Evolutionary conservation across 2,329 filamentous ascomycete genomes (phyloP).

Genomic region (Thielaviopsis cerberus): DNA sequence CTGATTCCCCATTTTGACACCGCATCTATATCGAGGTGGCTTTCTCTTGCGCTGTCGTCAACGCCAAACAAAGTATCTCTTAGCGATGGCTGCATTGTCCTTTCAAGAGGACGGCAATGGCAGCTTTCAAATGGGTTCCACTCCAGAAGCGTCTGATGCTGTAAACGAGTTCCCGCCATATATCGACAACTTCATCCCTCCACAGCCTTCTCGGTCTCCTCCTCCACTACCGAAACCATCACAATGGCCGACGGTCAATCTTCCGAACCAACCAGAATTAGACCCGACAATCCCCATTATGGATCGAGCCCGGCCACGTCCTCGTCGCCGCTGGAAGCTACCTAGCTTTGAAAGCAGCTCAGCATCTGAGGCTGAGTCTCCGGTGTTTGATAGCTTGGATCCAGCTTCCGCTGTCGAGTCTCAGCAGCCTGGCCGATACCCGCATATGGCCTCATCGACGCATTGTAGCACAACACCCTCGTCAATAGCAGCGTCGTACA

Average conservation of each 20-base stretch:
- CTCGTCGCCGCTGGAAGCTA: background rate
- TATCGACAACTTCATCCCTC: background rate
- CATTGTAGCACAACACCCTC: background rate
- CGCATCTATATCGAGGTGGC: background rate
- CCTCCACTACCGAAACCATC: background rate
- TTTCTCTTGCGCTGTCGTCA: background rate
- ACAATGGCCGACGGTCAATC: background rate
- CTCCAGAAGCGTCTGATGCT: no score
- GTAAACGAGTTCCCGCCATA: background rate
- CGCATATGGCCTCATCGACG: background rate
- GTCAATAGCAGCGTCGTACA: conserved; percentile 1
- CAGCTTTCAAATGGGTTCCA: no score
- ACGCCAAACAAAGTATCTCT: background rate
- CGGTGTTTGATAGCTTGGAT: background rate
- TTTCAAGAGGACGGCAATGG: no score
- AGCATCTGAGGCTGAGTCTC: background rate
- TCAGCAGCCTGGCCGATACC: background rate
- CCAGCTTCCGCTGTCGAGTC: background rate
- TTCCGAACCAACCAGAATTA: background rate
- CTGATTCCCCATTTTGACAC: no score
- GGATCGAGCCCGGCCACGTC: conserved; percentile 5
- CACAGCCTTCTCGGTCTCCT: background rate
- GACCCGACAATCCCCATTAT: conserved; percentile 3
- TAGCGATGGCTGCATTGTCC: background rate
- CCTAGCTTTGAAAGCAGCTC: background rate